Conservation (phyloP, 768 basidiomycete species). For the Rhodotorula paludigena region DNA sequence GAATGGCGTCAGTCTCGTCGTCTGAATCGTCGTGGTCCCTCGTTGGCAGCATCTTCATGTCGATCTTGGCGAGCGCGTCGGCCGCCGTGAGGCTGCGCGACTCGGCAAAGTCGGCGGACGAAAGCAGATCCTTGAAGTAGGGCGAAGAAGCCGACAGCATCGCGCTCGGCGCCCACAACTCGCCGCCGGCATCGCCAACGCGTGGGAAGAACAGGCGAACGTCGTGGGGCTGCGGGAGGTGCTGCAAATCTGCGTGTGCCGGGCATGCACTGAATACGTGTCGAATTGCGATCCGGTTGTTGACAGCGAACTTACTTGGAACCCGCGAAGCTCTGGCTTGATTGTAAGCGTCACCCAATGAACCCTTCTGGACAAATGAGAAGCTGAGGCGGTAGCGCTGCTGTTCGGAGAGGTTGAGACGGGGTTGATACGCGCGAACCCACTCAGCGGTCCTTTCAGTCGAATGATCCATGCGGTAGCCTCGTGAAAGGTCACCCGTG, state of each 20-base stretch:
- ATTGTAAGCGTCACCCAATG: too few species aligned
- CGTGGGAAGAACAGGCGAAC: conserved; percentile 7
- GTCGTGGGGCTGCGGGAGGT: not conserved
- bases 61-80: not conserved
- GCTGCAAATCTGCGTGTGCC: not conserved
- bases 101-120: conserved; percentile 3
- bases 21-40: conserved; percentile 14
- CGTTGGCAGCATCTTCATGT: not conserved
- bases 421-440: too few species aligned
- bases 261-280: too few species aligned
- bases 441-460: too few species aligned
- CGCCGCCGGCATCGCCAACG: not conserved
- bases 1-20: conserved; percentile 2
- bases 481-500: too few species aligned
- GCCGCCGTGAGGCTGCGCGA: not conserved
- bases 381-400: too few species aligned
- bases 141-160: not conserved
- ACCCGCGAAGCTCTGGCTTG: too few species aligned
- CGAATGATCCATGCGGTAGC: too few species aligned
- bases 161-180: not conserved
- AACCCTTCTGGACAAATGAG: too few species aligned
- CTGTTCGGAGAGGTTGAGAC: too few species aligned
- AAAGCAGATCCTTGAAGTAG: conserved; percentile 3
- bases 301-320: too few species aligned
- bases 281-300: too few species aligned